Base-by-base conservation (phyloP, 176 grass and related monocot genomes). In the Lolium perenne region DNA sequence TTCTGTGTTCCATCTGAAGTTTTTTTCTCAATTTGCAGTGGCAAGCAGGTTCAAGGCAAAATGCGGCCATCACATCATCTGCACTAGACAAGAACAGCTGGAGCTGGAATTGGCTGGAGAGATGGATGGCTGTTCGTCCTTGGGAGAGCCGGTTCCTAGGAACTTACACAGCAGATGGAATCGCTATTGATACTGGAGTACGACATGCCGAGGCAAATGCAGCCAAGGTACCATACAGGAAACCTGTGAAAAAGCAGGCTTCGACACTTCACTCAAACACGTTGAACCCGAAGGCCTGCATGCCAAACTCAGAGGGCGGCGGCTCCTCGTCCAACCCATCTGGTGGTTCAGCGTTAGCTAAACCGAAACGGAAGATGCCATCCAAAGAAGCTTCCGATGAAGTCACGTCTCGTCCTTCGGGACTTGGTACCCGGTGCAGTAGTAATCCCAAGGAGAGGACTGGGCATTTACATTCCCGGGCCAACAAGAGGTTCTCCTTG, bases 91-190 rank as follows among this genome's bases (percentile, higher is more conserved):
- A 92, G 74, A 91, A 90, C 76, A 95, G 77, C 76, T 92, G 94
- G 97, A 94, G 94, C 68, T 98, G 94, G 97, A 98, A 94, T 79
- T 98, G 97, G 97, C 84, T 98, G 60, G 97, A 98, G 84, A 91
- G 97, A 87, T 98, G 97, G 97, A 98, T 98, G 96, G 88, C 90
- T 20, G 88, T 98, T 64, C 92, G 90, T 64, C 90, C 96, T 6
- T 98, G 96, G 96, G 96, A 98, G 79, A 98, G 93, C 70, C 86
- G 93, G n/a, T 95, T 95, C 62, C 90, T 98, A 57, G 96, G 91
- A 38, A 80, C 80, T 38, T 92, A 83, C 74, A 15, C 84, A 51
- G 80, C 93, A 66, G 90, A 95, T 66, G 96, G 84, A 54, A 59
- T 83, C 46, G 20, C 70, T 25, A 35, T 83, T 58, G 66, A 84